These are phyloP conservation scores for Paramarasmius palmivorus DNA, from an alignment of 1,284 basidiomycete genomes.

Conservation along the genomic window DNA sequence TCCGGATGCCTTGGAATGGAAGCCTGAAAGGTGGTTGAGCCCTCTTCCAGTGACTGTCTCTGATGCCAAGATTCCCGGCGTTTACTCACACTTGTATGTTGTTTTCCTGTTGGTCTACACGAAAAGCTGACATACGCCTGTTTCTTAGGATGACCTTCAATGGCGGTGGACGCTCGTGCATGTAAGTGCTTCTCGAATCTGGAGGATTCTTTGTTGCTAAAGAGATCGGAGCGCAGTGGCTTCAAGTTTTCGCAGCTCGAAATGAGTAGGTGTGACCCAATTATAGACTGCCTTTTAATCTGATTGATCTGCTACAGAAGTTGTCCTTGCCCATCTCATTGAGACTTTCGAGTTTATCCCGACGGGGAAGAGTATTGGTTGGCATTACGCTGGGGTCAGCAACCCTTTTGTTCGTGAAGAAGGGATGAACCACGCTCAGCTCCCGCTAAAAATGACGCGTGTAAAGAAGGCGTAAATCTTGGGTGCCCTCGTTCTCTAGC, in stretches of 20 bases:
- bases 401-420: no score
- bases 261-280: constrained; percentile 27
- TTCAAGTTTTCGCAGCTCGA: constrained; percentile 34
- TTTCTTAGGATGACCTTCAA: constrained; percentile 31
- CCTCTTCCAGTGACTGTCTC: constrained; percentile 23
- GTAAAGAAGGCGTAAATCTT: no score
- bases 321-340: neutral
- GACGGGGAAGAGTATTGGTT: neutral
- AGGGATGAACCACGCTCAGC: no score
- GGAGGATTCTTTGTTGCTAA: no score
- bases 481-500: no score
- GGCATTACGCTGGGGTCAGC: neutral
- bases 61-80: constrained; percentile 13
- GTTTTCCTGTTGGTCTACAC: no score
- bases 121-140: no score
- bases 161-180: constrained; percentile 30
- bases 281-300: neutral
- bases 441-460: no score
- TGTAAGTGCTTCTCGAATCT: constrained; percentile 16
- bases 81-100: constrained; percentile 17
- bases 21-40: constrained; percentile 34
- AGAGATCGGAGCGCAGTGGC: constrained; percentile 19
- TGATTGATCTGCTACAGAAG: neutral
- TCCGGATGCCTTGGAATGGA: constrained; percentile 33
- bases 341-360: neutral